Percentiles rank a stretch among this genome's conserved stretches.
Conservation (phyloP, 2,329 filamentous ascomycete genomes). For the Cladosporium sp. region DNA sequence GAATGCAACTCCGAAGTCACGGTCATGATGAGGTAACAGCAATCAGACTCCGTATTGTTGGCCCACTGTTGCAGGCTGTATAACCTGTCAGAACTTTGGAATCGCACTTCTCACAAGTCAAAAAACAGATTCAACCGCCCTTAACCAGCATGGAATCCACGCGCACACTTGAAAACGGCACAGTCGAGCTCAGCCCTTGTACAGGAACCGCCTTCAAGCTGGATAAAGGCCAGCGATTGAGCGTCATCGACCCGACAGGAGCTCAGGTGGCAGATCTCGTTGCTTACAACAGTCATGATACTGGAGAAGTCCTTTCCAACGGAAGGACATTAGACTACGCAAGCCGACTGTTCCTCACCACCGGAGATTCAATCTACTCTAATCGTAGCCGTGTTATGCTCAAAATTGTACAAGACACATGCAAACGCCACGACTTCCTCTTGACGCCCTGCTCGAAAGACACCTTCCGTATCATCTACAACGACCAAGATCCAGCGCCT, state of each 20-base stretch:
- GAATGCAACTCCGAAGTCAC: no score
- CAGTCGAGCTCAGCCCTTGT: conserved; percentile 15
- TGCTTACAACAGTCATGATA: conserved; percentile 19
- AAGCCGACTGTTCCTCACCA: conserved; percentile 19
- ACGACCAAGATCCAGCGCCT: conserved; percentile 22
- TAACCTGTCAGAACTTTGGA: no score
- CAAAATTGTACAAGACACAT: conserved; percentile 18
- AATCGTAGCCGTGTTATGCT: conserved; percentile 21
- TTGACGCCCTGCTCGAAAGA: conserved; percentile 22
- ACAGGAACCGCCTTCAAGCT: conserved; percentile 20
- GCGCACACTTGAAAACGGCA: neutral
- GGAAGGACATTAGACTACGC: conserved; percentile 23
- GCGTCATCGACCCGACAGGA: conserved; percentile 21
- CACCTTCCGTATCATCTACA: conserved; percentile 23
- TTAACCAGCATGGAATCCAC: no score
- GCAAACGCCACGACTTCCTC: conserved; percentile 20
- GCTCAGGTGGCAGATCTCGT: conserved; percentile 21
- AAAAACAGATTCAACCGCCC: no score
- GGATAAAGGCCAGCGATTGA: conserved; percentile 20
- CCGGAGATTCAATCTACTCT: conserved; percentile 19
- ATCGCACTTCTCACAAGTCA: no score
- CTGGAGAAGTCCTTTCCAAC: conserved; percentile 19
- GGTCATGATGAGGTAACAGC: no score
- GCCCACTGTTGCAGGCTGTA: no score
- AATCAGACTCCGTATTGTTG: no score